phyloP scores from a whole-genome alignment of 208 protist species.

The Tetramitus jugosus region DNA sequence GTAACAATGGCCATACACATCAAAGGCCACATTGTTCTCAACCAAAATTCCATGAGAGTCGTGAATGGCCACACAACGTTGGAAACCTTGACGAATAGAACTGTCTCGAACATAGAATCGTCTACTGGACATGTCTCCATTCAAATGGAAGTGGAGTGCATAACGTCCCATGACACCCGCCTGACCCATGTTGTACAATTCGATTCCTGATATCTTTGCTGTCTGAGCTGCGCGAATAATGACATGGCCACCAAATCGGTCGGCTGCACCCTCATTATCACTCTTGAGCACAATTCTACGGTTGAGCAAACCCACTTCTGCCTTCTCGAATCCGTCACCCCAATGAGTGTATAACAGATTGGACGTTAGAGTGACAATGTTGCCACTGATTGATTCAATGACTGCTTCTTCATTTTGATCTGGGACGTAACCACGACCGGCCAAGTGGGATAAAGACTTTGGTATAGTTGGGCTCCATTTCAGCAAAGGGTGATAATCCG shows the following conservation, averaged over 20 bases:
- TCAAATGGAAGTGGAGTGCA: slow-evolving; percentile 41
- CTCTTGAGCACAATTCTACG: slow-evolving; percentile 54
- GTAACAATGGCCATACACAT: slow-evolving; percentile 38
- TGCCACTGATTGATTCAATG: too few relatives aligned
- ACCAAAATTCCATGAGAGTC: too few relatives aligned
- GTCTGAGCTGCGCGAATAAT: neutral
- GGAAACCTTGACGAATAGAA: slow-evolving; percentile 39
- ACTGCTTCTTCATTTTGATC: too few relatives aligned
- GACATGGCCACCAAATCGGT: slow-evolving; percentile 31
- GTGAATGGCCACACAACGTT: slow-evolving; percentile 37
- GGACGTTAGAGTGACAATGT: too few relatives aligned
- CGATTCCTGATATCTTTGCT: slow-evolving; percentile 26
- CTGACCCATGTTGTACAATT: slow-evolving; percentile 34
- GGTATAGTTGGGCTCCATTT: too few relatives aligned
- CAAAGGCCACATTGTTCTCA: slow-evolving; percentile 36
- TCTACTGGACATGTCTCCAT: neutral
- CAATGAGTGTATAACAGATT: too few relatives aligned
- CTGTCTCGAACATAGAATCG: slow-evolving; percentile 32
- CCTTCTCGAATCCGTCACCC: neutral
- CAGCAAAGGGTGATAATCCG: too few relatives aligned
- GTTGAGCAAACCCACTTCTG: slow-evolving; percentile 45
- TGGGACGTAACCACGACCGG: too few relatives aligned
- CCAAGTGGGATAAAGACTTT: too few relatives aligned
- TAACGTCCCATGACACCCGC: slow-evolving; percentile 35
- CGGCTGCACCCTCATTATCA: slow-evolving; percentile 31